Evolutionary conservation across 2,329 filamentous ascomycete genomes (phyloP), one percentile per base, ranked within the genome.

Genomic region (Alternaria angustiovoidea): DNA sequence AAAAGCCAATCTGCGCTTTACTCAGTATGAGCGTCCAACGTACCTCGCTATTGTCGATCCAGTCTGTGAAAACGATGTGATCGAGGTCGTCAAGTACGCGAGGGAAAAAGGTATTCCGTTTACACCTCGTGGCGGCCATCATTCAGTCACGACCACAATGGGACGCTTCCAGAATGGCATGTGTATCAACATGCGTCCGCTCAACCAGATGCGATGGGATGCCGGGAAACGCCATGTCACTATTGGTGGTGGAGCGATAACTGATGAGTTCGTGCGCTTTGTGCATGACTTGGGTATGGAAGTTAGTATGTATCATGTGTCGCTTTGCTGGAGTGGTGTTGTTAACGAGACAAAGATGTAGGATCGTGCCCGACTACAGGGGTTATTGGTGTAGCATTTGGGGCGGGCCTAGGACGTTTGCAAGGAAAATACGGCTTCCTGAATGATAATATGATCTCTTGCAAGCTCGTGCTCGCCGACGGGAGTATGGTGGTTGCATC

Each of bases 371-470:
- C 56, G 20, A 59, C 56, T 6, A 59, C 56, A 43, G 56, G 56
- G 43, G 51, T 59, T 2, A 54, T 59, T n/a, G 56, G 56, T 1
- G 56, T 59, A 42, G 56, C 56, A 0, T 59, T 59, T 54, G 51
- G 56, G 7, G 56, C 56, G 4, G 56, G 56, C 36, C 36, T 59
- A 11, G 56, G 56, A 16, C 56, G 56, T 38, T 44, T 59, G 7
- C 51, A 54, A 39, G 56, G 56, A 28, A 59, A 54, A 4, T 59
- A 59, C 20, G 56, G 56, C 51, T 59, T 54, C 38, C 34, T 59
- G 6, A 53, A 59, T 22, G 51, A 59, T 28, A 59, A 59, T 7
- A 59, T 54, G 56, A 12, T 54, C 1, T 54, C 51, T n/a, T 59
- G 56, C 2, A 59, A 59, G 8, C 49, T 54, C 26, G 26, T 58